Base-by-base conservation (phyloP, 129 eudicot species). In the Helianthus tuberosus region DNA sequence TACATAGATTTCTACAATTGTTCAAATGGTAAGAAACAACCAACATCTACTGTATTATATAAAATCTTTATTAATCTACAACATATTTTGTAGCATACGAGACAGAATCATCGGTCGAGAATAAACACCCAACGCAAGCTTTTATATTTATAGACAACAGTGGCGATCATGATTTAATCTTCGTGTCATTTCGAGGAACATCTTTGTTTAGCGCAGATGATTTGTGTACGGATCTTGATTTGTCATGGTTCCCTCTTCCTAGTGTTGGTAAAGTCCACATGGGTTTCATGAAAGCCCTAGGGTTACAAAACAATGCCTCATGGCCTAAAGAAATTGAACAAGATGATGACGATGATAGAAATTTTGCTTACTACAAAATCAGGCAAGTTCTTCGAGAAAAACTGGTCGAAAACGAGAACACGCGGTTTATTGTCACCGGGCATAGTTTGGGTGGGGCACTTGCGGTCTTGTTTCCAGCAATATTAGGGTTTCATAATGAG, bases 401-500 rank as follows among this genome's bases (percentile, higher is more conserved):
- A 8, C 66, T 89, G 11, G 1, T 46, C 15, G 5, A 50, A 44
- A 81, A 84, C 57, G 39, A 43, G 6, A 68, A 77, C 2, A 82
- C 89, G 2, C 82, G 78, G 57, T 84, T 89, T 11, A 61, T 84
- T 0, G 79, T 89, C 5, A 79, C 96, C 0, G 96, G 96, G 14
- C 96, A 89, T 68, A 89, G 96, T 60, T 78, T 89, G 52, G 96
- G 96, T 0, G 91, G 91, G 5, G 91, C 91, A 23, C 72, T 86
- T 27, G 91, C 96, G 7, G 75, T 81, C 8, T 62, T 89, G 47
- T 89, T 89, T 74, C 87, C 96, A 0, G 78, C 87, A 0, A 61
- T 89, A 12, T 72, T 89, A 63, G 76, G 66, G 5, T 53, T 76
- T 5, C 96, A 89, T 67, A 59, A 79, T 0, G 89, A 89, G 73